Percentiles rank a stretch among this genome's conserved stretches.
Conservation (phyloP, 139 green algal species). For the Yamagishiella unicocca region DNA sequence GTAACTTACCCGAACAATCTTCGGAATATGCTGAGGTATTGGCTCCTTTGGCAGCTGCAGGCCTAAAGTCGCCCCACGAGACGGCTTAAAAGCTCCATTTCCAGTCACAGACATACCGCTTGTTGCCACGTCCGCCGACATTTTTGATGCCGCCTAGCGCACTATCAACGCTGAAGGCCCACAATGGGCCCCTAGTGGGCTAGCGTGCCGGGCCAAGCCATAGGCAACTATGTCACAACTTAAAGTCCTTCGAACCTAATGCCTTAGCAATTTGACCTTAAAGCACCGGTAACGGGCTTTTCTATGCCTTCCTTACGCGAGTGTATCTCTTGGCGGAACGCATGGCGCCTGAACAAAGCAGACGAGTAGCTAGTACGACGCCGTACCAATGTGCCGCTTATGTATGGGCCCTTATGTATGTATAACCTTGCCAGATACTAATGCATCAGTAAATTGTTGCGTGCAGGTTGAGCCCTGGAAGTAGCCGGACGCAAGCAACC, state of each 20-base stretch:
- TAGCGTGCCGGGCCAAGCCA: not conserved
- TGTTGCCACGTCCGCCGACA: slow-evolving; percentile 23
- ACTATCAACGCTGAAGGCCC: not conserved
- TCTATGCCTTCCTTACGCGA: too few relatives aligned
- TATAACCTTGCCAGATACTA: too few relatives aligned
- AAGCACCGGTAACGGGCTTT: too few relatives aligned
- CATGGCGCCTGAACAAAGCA: too few relatives aligned
- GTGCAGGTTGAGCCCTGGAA: too few relatives aligned
- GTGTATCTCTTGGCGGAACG: too few relatives aligned
- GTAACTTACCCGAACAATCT: slow-evolving; percentile 40
- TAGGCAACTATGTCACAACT: not conserved
- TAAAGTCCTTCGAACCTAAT: slow-evolving; percentile 19
- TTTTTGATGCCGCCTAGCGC: not conserved
- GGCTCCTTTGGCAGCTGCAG: slow-evolving; percentile 37
- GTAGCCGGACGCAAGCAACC: too few relatives aligned
- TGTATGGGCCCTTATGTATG: too few relatives aligned
- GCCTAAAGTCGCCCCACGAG: slow-evolving; percentile 17
- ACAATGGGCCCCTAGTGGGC: slow-evolving; percentile 3
- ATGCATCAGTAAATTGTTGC: too few relatives aligned
- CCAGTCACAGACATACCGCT: not conserved
- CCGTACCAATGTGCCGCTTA: too few relatives aligned
- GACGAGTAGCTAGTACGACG: too few relatives aligned
- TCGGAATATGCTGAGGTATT: slow-evolving; percentile 34
- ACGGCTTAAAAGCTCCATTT: slow-evolving; percentile 8
- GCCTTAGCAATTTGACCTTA: too few relatives aligned